Conservation (phyloP, 345 rosid genomes). For the Citrus sp. region DNA sequence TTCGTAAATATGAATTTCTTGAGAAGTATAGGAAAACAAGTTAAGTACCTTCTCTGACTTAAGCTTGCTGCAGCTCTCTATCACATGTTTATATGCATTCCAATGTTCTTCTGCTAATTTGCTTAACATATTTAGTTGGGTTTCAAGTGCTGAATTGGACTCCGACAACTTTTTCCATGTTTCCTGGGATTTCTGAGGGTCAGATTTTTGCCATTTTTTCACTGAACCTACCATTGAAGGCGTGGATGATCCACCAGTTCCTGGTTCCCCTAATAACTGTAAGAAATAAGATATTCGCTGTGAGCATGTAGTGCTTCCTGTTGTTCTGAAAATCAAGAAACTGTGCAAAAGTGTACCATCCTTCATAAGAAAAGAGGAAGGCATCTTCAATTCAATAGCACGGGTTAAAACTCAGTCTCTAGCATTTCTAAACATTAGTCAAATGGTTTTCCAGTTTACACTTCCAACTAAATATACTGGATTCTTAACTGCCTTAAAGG, state of each 20-base stretch:
- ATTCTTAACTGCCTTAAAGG: neutral
- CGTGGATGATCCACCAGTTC: constrained; percentile 95
- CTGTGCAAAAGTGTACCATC: neutral
- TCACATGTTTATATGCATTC: constrained; percentile 51
- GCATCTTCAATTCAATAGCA: neutral
- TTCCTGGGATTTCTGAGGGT: constrained; percentile 74
- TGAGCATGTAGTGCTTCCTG: constrained; percentile 7
- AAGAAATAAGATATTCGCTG: constrained; percentile 16
- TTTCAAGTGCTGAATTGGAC: constrained; percentile 72
- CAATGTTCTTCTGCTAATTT: constrained; percentile 72
- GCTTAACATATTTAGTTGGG: constrained; percentile 55
- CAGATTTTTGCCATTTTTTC: constrained; percentile 88
- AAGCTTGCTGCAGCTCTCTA: constrained; percentile 65
- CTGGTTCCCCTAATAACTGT: constrained; percentile 93
- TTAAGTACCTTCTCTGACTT: constrained; percentile 62
- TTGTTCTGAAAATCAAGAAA: neutral
- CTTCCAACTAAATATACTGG: neutral
- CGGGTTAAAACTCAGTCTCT: too few species aligned
- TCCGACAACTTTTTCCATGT: constrained; percentile 79
- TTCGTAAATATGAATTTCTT: neutral
- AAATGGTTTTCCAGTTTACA: neutral
- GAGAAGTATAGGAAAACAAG: neutral
- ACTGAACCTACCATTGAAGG: constrained; percentile 99
- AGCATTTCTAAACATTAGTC: neutral
- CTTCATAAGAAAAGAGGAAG: neutral